These are phyloP conservation scores for Xylaria telfairii DNA, from an alignment of 495 filamentous ascomycete species.

Conservation along the genomic window DNA sequence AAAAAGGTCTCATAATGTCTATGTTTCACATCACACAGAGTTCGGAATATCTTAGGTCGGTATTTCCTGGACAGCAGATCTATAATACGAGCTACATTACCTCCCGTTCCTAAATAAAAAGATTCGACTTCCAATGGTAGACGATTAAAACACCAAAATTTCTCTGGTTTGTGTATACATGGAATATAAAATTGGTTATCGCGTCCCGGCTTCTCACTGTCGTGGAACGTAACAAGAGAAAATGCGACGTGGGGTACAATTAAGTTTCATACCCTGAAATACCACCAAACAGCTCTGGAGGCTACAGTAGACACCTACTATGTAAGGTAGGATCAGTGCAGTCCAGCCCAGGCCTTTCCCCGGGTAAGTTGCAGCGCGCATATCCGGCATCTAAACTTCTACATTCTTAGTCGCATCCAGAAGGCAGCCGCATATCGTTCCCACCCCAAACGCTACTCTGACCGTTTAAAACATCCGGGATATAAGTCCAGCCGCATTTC, in stretches of 20 bases:
- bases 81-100: not conserved
- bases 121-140: not conserved
- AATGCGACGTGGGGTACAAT: not conserved
- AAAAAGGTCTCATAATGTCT: not conserved
- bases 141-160: not conserved
- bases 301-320: not conserved
- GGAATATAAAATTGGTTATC: too few species aligned
- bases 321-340: too few species aligned
- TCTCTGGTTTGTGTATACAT: too few species aligned
- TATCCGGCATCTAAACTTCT: not conserved
- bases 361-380: constrained; percentile 16
- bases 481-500: not conserved
- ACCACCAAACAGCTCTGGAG: not conserved
- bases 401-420: not conserved
- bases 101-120: not conserved
- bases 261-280: not conserved
- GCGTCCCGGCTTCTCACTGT: too few species aligned
- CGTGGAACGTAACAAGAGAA: not conserved
- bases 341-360: too few species aligned
- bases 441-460: not conserved
- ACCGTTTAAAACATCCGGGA: not conserved
- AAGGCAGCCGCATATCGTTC: not conserved
- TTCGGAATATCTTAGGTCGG: not conserved
- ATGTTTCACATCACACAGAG: not conserved
- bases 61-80: not conserved